Conservation (phyloP, 1,139 yeast genomes). For the Meyerozyma athensensis region DNA sequence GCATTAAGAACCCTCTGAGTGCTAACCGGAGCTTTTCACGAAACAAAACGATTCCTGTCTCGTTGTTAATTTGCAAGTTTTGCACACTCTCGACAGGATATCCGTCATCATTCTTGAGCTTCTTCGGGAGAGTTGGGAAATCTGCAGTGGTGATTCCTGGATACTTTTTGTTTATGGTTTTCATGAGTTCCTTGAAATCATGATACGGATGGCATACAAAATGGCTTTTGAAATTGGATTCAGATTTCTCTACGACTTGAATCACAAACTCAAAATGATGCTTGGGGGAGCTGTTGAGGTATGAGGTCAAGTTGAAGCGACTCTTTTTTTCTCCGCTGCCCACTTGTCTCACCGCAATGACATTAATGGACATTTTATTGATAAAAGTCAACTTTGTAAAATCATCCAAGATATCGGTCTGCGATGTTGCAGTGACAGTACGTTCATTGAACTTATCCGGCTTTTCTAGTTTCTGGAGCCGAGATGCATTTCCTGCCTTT, state of each 20-base stretch:
- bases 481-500: constrained; percentile 32
- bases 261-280: constrained; percentile 44
- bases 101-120: constrained; percentile 41
- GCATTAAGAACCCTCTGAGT: constrained; percentile 63
- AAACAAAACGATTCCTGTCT: constrained; percentile 11
- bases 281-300: constrained; percentile 15
- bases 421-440: constrained; percentile 2
- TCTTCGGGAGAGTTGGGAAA: constrained; percentile 48
- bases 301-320: constrained; percentile 10
- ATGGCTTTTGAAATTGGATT: constrained; percentile 21
- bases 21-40: constrained; percentile 71
- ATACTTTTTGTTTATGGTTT: constrained; percentile 45
- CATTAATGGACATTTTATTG: constrained; percentile 59
- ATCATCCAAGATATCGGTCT: constrained; percentile 27
- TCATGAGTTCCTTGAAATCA: constrained; percentile 58
- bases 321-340: background rate
- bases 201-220: constrained; percentile 59
- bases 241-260: constrained; percentile 20
- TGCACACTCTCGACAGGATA: background rate
- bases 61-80: background rate
- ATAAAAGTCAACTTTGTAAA: constrained; percentile 37
- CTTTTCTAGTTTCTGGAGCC: constrained; percentile 48
- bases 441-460: constrained; percentile 12
- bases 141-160: constrained; percentile 71
- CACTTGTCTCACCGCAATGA: constrained; percentile 54